Percentiles rank a stretch among this genome's conserved stretches.
Conservation (phyloP, 495 filamentous ascomycete genomes). For the Neurospora sp. region DNA sequence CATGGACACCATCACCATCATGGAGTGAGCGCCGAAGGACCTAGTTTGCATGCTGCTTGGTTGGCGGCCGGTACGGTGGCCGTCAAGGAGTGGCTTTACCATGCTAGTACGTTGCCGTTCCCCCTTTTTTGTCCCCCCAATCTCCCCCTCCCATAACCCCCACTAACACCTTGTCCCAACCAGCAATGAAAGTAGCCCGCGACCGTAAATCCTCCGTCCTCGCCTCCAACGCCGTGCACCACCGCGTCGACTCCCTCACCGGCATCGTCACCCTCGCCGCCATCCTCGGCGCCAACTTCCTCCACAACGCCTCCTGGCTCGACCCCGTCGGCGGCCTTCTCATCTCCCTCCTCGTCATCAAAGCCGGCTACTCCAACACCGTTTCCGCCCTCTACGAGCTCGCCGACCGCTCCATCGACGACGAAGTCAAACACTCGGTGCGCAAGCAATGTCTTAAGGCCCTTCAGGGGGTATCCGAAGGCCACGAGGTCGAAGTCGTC, state of each 20-base stretch:
- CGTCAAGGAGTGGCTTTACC: conserved; percentile 94
- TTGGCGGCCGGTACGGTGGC: conserved; percentile 83
- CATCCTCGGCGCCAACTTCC: conserved; percentile 80
- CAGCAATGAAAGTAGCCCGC: conserved; percentile 93
- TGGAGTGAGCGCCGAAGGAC: conserved; percentile 52
- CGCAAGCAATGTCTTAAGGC: conserved; percentile 50
- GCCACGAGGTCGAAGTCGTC: conserved; percentile 46
- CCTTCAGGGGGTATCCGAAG: conserved; percentile 37
- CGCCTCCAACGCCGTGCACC: conserved; percentile 93
- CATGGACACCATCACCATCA: conserved; percentile 53
- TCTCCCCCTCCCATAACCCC: neutral
- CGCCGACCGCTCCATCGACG: conserved; percentile 78
- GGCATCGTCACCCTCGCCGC: conserved; percentile 83
- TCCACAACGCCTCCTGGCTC: conserved; percentile 76
- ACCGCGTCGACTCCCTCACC: conserved; percentile 90
- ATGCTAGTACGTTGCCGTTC: conserved; percentile 62
- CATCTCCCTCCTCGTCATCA: conserved; percentile 87
- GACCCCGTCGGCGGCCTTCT: conserved; percentile 91
- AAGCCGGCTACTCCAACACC: conserved; percentile 82
- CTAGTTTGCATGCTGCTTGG: conserved; percentile 90
- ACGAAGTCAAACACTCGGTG: conserved; percentile 66
- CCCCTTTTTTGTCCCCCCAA: neutral
- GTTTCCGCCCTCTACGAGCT: conserved; percentile 72
- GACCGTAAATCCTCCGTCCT: conserved; percentile 91
- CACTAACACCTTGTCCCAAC: conserved; percentile 6